Evolutionary conservation across 2,329 filamentous ascomycete genomes (phyloP).

Genomic region (Claviceps purpurea): DNA sequence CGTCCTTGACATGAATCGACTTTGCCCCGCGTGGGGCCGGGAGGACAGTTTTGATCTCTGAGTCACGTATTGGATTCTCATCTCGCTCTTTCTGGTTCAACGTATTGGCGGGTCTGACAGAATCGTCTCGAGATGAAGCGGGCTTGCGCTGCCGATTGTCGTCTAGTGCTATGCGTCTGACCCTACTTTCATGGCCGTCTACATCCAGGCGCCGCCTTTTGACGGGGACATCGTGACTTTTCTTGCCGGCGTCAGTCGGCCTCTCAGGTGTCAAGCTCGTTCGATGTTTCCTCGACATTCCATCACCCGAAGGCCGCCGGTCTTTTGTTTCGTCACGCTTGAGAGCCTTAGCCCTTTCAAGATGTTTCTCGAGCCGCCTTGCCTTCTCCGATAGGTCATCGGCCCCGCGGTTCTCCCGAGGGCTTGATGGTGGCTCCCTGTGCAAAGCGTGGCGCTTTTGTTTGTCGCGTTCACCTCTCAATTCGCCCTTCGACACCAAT

Average conservation of each 20-base stretch:
- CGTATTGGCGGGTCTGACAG: conserved; percentile 21
- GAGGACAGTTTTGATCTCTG: conserved; percentile 26
- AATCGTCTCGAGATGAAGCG: conserved; percentile 25
- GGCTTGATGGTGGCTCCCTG: conserved; percentile 40
- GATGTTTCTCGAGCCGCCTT: conserved; percentile 39
- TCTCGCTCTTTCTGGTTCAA: conserved; percentile 26
- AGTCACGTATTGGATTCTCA: conserved; percentile 21
- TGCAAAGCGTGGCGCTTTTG: conserved; percentile 34
- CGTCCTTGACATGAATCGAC: conserved; percentile 42
- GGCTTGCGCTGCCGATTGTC: conserved; percentile 33
- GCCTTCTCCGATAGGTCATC: conserved; percentile 35
- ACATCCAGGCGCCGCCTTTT: conserved; percentile 46
- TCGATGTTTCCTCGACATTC: conserved; percentile 42
- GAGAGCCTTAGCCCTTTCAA: conserved; percentile 45
- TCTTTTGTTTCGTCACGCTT: conserved; percentile 50
- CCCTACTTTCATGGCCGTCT: conserved; percentile 36
- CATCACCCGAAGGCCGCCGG: conserved; percentile 32
- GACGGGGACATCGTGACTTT: conserved; percentile 33
- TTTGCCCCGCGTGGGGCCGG: conserved; percentile 29
- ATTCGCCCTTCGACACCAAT: conserved; percentile 48
- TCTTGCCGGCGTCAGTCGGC: conserved; percentile 38
- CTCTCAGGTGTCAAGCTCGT: conserved; percentile 45
- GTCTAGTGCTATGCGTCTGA: conserved; percentile 28
- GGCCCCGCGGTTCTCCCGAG: conserved; percentile 34
- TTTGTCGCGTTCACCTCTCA: conserved; percentile 45